phyloP scores from a whole-genome alignment of 768 basidiomycete genomes.

The Pisolithus tinctorius region DNA sequence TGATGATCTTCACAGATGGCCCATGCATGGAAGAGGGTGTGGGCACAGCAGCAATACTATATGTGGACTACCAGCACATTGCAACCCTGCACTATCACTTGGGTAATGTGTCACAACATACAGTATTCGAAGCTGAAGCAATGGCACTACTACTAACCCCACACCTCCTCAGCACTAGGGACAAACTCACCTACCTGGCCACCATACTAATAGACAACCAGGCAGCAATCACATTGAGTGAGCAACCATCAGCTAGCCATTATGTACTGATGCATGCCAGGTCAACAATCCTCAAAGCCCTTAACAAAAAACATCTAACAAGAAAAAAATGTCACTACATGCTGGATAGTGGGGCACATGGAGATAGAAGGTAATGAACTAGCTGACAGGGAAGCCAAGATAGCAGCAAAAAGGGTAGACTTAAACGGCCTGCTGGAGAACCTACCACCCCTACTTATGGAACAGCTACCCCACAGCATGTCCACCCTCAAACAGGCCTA shows the following conservation, averaged over 20 bases:
- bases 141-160: constrained; percentile 12
- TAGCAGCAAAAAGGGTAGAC: neutral
- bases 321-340: neutral
- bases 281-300: neutral
- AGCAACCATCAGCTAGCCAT: neutral
- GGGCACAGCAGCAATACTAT: neutral
- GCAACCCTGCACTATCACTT: constrained; percentile 3
- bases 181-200: neutral
- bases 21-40: neutral
- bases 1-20: neutral
- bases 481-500: constrained; percentile 3
- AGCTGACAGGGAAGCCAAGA: neutral
- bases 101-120: constrained; percentile 9
- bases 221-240: constrained; percentile 1
- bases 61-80: neutral
- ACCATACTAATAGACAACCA: constrained; percentile 17
- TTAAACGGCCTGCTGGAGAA: neutral
- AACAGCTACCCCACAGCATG: neutral
- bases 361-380: too few relatives aligned
- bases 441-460: neutral
- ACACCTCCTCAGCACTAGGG: neutral
- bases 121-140: constrained; percentile 20
- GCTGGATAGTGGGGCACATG: neutral
- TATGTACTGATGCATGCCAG: neutral
- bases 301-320: neutral